Base-by-base conservation (phyloP, 177 flowering plant species). In the Vitis hybrid region DNA sequence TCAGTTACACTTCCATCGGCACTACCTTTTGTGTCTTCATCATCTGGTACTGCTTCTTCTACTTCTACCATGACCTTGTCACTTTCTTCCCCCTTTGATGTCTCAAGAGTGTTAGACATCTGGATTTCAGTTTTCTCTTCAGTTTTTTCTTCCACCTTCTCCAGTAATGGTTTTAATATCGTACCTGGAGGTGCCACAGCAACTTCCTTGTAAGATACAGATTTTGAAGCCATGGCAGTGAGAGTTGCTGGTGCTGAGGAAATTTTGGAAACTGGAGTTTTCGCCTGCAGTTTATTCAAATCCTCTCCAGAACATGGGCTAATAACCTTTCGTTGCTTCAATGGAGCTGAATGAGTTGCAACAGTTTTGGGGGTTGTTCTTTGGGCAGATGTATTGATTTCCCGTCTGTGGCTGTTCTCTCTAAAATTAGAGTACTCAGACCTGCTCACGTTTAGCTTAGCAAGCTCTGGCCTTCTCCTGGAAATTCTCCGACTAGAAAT, bases 141-240 rank as follows among this genome's bases (percentile, higher is more conserved):
- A 49, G 35, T 70, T 46, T 61, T 57, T 68, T 80, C 85, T 70
- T 81, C 86, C 24, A 61, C 73, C 69, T 79, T 85, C 80, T 82
- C 92, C 69, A 78, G 9, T 14, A 76, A 56, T 55, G 89, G 84
- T 80, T 87, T 91, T 64, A 88, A 71, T 78, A 93, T 83, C 11
- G 93, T 86, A 62, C 98, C 97, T 18, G 96, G 96, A 1, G 97
- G 91, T 56, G 98, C 86, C 60, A 84, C 73, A 58, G 97, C 98
- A 30, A 94, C 98, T 82, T 90, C 92, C 79, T 94, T 94, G 86
- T 94, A 94, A 35, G 97, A 90, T 6, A 87, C 54, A 51, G 97
- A 82, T 67, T 84, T 94, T n/a, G 91, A 87, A 72, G 91, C 85
- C 74, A 87, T 66, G 8, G 88, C 58, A 61, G 79, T 78, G 27